Base-by-base conservation (phyloP, 352 stramenopile species). In the Phytophthora hybrid region DNA sequence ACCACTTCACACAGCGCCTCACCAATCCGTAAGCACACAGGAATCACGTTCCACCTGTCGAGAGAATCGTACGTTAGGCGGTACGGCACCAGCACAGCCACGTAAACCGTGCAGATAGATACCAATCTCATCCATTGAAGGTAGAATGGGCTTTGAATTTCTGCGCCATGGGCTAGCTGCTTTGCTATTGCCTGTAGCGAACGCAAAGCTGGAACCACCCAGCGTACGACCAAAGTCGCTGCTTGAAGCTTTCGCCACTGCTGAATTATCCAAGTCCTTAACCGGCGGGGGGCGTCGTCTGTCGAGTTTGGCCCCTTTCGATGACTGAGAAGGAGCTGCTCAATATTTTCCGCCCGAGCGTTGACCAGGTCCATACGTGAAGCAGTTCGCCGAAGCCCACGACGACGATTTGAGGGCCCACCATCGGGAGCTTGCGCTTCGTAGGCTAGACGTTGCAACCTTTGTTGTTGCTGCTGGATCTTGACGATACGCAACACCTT, bases 401-500 rank as follows among this genome's bases (percentile, higher is more conserved):
- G 67, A 7, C 69, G 78, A 16, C 68, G 58, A 29, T n/a, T 39
- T 55, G 39, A 52, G 19, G 1, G 51, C 18, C 62, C 74, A 34
- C 37, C 58, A 61, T 83, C 63, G 46, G 71, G 59, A 32, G 68
- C 66, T 58, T 89, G 80, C 5, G 73, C 73, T 71, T 85, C 82
- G 21, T 76, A 72, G 0, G 81, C 79, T 1, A 88, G 47, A 10
- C 81, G 84, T 18, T 80, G 76, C 29, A 90, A 67, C 6, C 80
- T 68, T 23, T 88, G 82, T 34, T 94, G 85, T 19, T 92, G 81
- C 44, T 91, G 79, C 51, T 91, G 79, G 39, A 90, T 90, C 51
- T 86, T 85, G 29, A 87, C 79, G 47, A 91, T 89, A 1, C 80
- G 81, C 44, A 92, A 56, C 18, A 93, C 84, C 46, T 90, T 92